Evolutionary conservation across 2,329 filamentous ascomycete genomes (phyloP), one percentile per base, ranked within the genome.

Genomic region (Alternaria sp.): DNA sequence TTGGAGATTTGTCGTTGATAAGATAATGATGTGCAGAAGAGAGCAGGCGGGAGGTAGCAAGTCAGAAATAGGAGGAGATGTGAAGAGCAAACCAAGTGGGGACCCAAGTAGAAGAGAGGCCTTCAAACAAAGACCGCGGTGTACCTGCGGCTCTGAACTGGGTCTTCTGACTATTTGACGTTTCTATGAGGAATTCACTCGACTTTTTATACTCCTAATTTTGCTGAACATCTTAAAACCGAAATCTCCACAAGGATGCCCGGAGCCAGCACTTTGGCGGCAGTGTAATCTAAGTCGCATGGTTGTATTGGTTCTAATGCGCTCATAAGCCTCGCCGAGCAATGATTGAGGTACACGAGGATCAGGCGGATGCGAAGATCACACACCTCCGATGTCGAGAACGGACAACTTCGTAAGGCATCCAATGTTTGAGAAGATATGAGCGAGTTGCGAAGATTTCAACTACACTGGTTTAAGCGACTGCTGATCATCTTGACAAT

Each of bases 361-460:
- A 32, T 32, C 7, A 32, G 47, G 19, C 26, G 47, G n/a, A 19
- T 21, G 26, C 12, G 17, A 13, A 51, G 10, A 21, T 51, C n/a
- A n/a, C 30, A 13, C 49, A 23, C 3, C n/a, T 19, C 15, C 10
- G 15, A 26, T 44, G 15, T 30, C 32, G 56, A 43, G 32, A 23
- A 12, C 7, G 6, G 17, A 36, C 12, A 28, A 4, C n/a, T 25
- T 12, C n/a, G 23, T 28, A 50, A 12, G 30, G 17, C 26, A 26
- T 17, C 40, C 32, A 19, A 5, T 15, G n/a, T 50, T 26, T 57
- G 59, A 61, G 53, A 61, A 61, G 54, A 19, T 57, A 57, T 57
- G 53, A 57, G 53, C 26, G 21, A 52, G 19, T 52, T 61, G 10
- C 19, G 21, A 17, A 13, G 10, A 23, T 21, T 36, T 13, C 15